Percentiles rank a stretch among this genome's conserved stretches.
phyloP scores from a whole-genome alignment of 805 yeast genomes.

The Metschnikowia lachancei region DNA sequence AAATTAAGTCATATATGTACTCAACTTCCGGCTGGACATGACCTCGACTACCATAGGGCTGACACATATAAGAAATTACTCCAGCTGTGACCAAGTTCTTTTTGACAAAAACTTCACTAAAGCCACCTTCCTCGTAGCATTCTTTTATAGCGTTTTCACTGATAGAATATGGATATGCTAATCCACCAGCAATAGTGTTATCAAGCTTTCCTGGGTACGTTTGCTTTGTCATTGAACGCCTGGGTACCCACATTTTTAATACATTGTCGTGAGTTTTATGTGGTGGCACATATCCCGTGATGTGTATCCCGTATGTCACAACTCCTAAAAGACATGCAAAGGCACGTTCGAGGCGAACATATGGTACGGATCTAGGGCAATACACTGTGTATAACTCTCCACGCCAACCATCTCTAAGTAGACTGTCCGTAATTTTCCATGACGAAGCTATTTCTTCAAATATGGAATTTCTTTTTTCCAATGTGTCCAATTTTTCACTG shows the following conservation, averaged over 20 bases:
- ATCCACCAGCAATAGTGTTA: slow-evolving; percentile 93
- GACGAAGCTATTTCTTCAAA: slow-evolving; percentile 43
- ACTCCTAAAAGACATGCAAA: slow-evolving; percentile 80
- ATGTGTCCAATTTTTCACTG: slow-evolving; percentile 21
- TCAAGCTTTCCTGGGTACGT: slow-evolving; percentile 92
- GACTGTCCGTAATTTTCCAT: slow-evolving; percentile 35
- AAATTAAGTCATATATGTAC: slow-evolving; percentile 68
- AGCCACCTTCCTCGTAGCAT: slow-evolving; percentile 86
- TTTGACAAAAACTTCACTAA: slow-evolving; percentile 51
- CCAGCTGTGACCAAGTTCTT: slow-evolving; percentile 53
- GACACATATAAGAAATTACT: slow-evolving; percentile 61
- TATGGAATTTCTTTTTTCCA: slow-evolving; percentile 40
- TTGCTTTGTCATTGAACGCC: slow-evolving; percentile 71
- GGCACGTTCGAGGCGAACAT: slow-evolving; percentile 75
- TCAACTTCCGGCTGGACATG: slow-evolving; percentile 89
- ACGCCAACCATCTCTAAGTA: slow-evolving; percentile 71
- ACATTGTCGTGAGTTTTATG: slow-evolving; percentile 35
- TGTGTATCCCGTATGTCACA: slow-evolving; percentile 85
- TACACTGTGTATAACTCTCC: slow-evolving; percentile 76
- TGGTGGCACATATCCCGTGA: slow-evolving; percentile 71
- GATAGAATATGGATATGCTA: slow-evolving; percentile 76
- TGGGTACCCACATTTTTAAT: slow-evolving; percentile 76
- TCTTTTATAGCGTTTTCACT: slow-evolving; percentile 82
- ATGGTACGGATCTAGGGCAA: slow-evolving; percentile 52
- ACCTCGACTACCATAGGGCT: slow-evolving; percentile 37